phyloP scores from a whole-genome alignment of 805 yeast species.

The Pichia manshurica region DNA sequence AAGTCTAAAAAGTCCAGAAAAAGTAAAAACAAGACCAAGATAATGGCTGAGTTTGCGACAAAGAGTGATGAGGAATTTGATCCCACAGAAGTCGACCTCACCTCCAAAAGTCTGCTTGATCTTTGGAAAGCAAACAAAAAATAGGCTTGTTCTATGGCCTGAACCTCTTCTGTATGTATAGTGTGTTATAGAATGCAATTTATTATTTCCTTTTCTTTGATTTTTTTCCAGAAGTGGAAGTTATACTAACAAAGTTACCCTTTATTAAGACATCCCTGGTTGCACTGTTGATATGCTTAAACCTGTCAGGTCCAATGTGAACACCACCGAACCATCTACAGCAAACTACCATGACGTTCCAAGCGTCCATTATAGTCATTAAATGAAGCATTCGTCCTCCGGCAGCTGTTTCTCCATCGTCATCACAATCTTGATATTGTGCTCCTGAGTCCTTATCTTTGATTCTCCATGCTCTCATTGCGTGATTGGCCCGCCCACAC shows the following conservation, averaged over 20 bases:
- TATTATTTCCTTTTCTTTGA: constrained; percentile 25
- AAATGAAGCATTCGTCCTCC: constrained; percentile 82
- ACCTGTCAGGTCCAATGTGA: constrained; percentile 88
- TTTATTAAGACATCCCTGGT: constrained; percentile 77
- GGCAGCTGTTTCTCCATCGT: constrained; percentile 96
- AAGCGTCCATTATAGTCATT: constrained; percentile 64
- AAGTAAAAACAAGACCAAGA: constrained; percentile 4
- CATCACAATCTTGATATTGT: constrained; percentile 80
- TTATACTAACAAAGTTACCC: constrained; percentile 45
- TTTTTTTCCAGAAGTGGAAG: constrained; percentile 22
- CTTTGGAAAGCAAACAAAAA: constrained; percentile 15
- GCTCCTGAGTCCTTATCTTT: constrained; percentile 45
- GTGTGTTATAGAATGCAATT: no score
- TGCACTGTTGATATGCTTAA: constrained; percentile 85
- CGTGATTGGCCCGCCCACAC: constrained; percentile 65
- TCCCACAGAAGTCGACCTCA: constrained; percentile 5
- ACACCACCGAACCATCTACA: constrained; percentile 92
- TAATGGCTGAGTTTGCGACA: constrained; percentile 6
- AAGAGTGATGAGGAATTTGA: constrained; percentile 3
- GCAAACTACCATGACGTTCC: constrained; percentile 83
- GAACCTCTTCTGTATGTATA: neutral
- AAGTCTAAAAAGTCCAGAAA: neutral
- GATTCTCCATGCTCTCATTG: constrained; percentile 85
- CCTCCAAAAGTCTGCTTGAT: constrained; percentile 11
- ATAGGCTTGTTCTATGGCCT: neutral